Percentiles rank a stretch among this genome's conserved stretches.
phyloP scores from a whole-genome alignment of 306 rosid genomes.

The Oemleria cerasiformis region DNA sequence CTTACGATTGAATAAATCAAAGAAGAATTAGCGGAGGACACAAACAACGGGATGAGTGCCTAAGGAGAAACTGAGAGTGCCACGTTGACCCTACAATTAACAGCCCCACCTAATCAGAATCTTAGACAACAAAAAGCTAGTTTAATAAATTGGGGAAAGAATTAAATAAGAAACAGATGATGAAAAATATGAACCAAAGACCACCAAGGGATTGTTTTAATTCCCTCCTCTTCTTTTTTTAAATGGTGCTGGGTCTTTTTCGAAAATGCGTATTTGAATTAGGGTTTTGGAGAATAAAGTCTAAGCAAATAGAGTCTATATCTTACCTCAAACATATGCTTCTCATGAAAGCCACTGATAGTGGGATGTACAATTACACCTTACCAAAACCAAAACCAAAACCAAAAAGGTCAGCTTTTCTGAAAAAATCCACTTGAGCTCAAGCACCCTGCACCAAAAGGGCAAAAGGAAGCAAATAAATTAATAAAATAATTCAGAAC shows the following conservation, averaged over 20 bases:
- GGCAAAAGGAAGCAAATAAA: not conserved
- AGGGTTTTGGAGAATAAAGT: slow-evolving; percentile 32
- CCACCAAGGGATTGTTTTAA: not conserved
- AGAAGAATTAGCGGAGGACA: too few relatives aligned
- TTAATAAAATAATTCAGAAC: not conserved
- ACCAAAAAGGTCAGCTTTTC: slow-evolving; percentile 14
- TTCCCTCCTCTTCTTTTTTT: not conserved
- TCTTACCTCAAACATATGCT: slow-evolving; percentile 33
- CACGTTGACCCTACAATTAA: too few relatives aligned
- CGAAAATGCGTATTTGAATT: slow-evolving; percentile 11
- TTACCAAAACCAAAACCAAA: slow-evolving; percentile 6
- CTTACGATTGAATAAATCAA: too few relatives aligned
- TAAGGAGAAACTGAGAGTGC: too few relatives aligned
- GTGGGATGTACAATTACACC: slow-evolving; percentile 52
- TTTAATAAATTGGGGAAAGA: not conserved
- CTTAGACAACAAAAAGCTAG: not conserved
- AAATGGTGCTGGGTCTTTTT: slow-evolving; percentile 16
- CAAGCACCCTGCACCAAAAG: slow-evolving; percentile 22
- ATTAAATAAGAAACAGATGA: not conserved
- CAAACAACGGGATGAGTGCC: too few relatives aligned
- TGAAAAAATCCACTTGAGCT: slow-evolving; percentile 25
- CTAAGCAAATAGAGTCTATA: slow-evolving; percentile 14
- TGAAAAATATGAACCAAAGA: slow-evolving; percentile 6
- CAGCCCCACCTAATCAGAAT: not conserved
- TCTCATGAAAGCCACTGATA: slow-evolving; percentile 54